Evolutionary conservation across 179 eudicot species (phyloP).

Genomic region (Kewa caespitosa): DNA sequence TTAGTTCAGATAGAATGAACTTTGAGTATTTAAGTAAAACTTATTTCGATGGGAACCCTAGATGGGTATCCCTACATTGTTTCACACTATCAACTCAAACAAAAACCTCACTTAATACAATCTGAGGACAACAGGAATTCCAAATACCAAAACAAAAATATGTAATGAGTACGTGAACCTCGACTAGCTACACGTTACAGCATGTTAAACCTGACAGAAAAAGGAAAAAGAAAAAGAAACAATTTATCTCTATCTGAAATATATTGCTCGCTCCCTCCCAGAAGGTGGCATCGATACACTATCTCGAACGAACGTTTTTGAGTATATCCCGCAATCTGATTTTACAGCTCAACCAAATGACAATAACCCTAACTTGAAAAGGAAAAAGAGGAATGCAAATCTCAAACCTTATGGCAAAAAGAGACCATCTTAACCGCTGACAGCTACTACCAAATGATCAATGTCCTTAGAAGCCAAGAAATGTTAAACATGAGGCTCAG

Average conservation of each 20-base stretch:
- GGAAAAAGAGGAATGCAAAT: not conserved
- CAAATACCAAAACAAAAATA: constrained; percentile 20
- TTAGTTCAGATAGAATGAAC: constrained; percentile 21
- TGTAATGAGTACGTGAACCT: constrained; percentile 24
- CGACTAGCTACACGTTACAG: constrained; percentile 35
- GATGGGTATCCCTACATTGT: constrained; percentile 37
- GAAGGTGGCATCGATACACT: constrained; percentile 36
- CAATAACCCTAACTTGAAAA: constrained; percentile 36
- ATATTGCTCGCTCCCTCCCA: constrained; percentile 37
- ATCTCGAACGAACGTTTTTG: constrained; percentile 34
- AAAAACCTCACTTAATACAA: constrained; percentile 40
- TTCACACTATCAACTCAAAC: constrained; percentile 46
- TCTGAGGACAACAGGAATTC: constrained; percentile 37
- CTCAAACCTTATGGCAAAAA: constrained; percentile 36
- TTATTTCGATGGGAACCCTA: constrained; percentile 45
- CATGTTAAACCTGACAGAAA: constrained; percentile 23
- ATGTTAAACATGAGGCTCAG: constrained; percentile 30
- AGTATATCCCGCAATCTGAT: constrained; percentile 53
- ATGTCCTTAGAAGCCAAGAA: constrained; percentile 35
- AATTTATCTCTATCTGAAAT: constrained; percentile 37
- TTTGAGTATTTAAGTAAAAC: constrained; percentile 22
- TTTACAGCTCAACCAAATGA: constrained; percentile 53
- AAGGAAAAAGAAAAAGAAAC: constrained; percentile 26
- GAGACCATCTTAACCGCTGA: constrained; percentile 31
- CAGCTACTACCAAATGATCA: constrained; percentile 21